Base-by-base conservation (phyloP, 2,329 filamentous ascomycete species). In the Alternaria tenuissima region DNA sequence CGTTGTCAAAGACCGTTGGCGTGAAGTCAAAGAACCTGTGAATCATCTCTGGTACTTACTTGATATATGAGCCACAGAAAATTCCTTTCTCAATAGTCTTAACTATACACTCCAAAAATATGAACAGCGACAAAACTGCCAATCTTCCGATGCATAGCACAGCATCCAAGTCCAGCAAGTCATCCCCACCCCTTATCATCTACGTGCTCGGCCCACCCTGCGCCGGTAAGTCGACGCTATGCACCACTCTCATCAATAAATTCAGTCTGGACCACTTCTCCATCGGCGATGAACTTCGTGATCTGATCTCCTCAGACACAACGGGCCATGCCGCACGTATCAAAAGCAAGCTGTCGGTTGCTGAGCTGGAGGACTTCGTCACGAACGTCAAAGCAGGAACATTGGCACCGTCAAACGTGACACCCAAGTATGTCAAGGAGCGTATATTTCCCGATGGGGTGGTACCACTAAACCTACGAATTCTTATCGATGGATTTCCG, bases 401-500 rank as follows among this genome's bases (percentile, higher is more conserved):
- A 18, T 36, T 66, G 4, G 59, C 28, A 4, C 63, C 61, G 1
- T 28, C 53, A 8, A 43, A 55, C 11, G 52, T 39, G 1, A 61
- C 61, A 7, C 53, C 61, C 0, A 59, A 46, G 43, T 65, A 62
- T 24, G 54, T 61, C 3, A 54, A 42, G 4, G 58, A 58, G 48
- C 59, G 58, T 1, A 24, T 65, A 3, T 67, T 67, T 14, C 53
- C 53, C 5, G 28, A 57, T 6, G 32, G 26, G 4, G 41, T 51
- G 1, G 32, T 58, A 4, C 34, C 12, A 11, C n/a, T 44, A 5
- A 18, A 41, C 6, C 44, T 60, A 6, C 12, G 59, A 5, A 39
- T 60, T 9, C 32, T 67, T 5, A 44, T 65, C 3, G 65, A 67
- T 44, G 63, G 63, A 1, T 67, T 67, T 36, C 57, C 60, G 2